Conservation (phyloP, 805 yeast genomes). For the Ogataea salicorniae region DNA sequence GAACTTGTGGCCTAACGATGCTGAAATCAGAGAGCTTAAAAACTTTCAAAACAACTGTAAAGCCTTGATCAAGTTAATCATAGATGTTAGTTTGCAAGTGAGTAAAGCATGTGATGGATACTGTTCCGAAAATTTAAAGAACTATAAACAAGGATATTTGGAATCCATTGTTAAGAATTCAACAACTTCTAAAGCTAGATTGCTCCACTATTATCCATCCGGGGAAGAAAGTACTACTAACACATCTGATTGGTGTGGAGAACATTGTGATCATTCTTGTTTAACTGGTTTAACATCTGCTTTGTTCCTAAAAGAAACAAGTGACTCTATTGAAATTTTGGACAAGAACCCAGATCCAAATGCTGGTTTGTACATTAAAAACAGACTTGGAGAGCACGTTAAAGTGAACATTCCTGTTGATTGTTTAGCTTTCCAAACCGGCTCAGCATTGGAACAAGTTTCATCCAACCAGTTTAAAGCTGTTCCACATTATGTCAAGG, state of each 20-base stretch:
- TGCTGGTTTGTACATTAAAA: conserved; percentile 47
- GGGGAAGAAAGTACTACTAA: conserved; percentile 4
- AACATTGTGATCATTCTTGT: conserved; percentile 56
- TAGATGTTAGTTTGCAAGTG: conserved; percentile 42
- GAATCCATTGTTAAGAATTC: conserved; percentile 42
- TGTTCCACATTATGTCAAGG: conserved; percentile 53
- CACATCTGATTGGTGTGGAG: conserved; percentile 54
- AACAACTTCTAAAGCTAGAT: conserved; percentile 52
- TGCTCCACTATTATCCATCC: conserved; percentile 48
- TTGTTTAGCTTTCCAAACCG: conserved; percentile 58
- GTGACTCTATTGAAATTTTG: conserved; percentile 16
- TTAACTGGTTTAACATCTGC: conserved; percentile 57
- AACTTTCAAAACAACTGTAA: conserved; percentile 35
- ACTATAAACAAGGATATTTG: conserved; percentile 35
- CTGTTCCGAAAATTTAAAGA: conserved; percentile 25
- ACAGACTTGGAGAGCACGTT: conserved; percentile 38
- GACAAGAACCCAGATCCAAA: conserved; percentile 37
- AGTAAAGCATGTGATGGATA: conserved; percentile 52
- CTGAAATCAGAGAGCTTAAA: conserved; percentile 22
- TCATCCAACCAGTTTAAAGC: conserved; percentile 47
- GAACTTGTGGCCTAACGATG: conserved; percentile 48
- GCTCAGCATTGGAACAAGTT: conserved; percentile 49
- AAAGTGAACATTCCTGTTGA: conserved; percentile 51
- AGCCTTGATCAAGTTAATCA: conserved; percentile 38
- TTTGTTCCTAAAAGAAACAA: conserved; percentile 39